Conservation (phyloP, 495 filamentous ascomycete genomes). For the Hamigera avellanea region DNA sequence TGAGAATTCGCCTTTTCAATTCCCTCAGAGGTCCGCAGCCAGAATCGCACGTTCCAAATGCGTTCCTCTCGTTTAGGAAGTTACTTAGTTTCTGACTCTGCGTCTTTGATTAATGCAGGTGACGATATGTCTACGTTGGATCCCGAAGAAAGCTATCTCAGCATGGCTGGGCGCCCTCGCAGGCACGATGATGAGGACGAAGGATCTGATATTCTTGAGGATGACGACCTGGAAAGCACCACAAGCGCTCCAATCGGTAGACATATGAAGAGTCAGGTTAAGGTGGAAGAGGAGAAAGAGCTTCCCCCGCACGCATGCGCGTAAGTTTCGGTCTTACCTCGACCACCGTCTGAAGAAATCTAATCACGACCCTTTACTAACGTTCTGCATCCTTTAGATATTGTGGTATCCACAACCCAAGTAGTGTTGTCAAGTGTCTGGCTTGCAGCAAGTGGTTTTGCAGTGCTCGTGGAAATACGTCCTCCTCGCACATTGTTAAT, state of each 20-base stretch:
- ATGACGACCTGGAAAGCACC: constrained; percentile 87
- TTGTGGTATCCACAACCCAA: constrained; percentile 92
- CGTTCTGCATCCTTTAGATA: constrained; percentile 44
- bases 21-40: too few relatives aligned
- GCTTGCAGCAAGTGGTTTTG: constrained; percentile 98
- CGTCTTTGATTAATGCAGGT: constrained; percentile 61
- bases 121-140: constrained; percentile 59
- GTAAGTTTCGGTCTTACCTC: constrained; percentile 40
- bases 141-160: constrained; percentile 64
- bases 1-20: too few relatives aligned
- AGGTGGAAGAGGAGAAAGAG: constrained; percentile 77
- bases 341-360: too few relatives aligned
- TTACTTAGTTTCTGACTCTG: constrained; percentile 63
- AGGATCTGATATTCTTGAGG: constrained; percentile 67
- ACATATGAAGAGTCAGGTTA: constrained; percentile 51
- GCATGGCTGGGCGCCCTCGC: constrained; percentile 52
- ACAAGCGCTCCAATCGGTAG: constrained; percentile 72
- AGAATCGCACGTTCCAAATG: too few relatives aligned
- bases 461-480: constrained; percentile 92
- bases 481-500: constrained; percentile 96
- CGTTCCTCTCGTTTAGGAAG: constrained; percentile 41
- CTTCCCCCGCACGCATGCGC: constrained; percentile 94
- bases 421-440: constrained; percentile 92
- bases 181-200: constrained; percentile 79
- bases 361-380: constrained; percentile 6